Evolutionary conservation across 179 eudicot genomes (phyloP).

Genomic region (Actinidia chinensis): DNA sequence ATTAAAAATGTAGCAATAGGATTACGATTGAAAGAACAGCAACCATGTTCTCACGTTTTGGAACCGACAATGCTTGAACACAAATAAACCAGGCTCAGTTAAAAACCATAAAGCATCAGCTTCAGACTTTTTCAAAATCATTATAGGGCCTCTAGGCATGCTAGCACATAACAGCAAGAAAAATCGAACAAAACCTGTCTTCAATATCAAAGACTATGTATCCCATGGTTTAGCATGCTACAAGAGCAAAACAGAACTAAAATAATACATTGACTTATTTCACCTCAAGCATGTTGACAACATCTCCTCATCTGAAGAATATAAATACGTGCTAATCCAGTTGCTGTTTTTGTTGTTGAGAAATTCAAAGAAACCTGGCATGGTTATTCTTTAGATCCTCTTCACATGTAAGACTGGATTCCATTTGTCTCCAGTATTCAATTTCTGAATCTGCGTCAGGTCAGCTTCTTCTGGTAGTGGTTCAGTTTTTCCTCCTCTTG

Average conservation of each 20-base stretch:
- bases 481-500: slow-evolving; percentile 76
- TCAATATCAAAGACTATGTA: no score
- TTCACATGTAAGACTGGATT: slow-evolving; percentile 34
- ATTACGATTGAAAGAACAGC: not conserved
- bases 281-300: slow-evolving; percentile 71
- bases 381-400: slow-evolving; percentile 38
- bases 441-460: slow-evolving; percentile 35
- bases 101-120: not conserved
- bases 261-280: not conserved
- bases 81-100: not conserved
- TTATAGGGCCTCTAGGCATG: not conserved
- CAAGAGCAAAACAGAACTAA: not conserved
- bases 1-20: not conserved
- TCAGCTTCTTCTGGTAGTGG: slow-evolving; percentile 48
- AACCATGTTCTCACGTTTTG: not conserved
- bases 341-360: slow-evolving; percentile 32
- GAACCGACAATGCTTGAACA: not conserved
- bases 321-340: slow-evolving; percentile 39
- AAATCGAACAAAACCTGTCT: not conserved
- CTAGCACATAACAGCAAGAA: not conserved
- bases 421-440: slow-evolving; percentile 37
- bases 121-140: not conserved
- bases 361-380: slow-evolving; percentile 52
- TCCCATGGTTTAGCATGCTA: no score
- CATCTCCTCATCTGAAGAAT: slow-evolving; percentile 49